Base-by-base conservation (phyloP, 352 stramenopile species). In the Globisporangium carolinianum region DNA sequence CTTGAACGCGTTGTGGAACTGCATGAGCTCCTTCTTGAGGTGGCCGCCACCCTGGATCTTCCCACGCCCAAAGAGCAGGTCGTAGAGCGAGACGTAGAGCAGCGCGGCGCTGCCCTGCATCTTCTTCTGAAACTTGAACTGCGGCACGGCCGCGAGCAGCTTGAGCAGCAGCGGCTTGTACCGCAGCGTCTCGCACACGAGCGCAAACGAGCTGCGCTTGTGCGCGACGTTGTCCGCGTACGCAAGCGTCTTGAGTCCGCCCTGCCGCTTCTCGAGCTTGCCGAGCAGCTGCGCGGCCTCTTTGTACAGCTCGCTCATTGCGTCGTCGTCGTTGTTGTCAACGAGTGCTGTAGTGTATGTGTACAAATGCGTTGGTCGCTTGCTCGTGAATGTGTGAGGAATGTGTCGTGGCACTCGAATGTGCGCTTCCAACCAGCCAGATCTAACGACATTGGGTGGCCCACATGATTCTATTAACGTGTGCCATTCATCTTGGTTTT, bases 21-120 rank as follows among this genome's bases (percentile, higher is more conserved):
- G 70, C 65, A 92, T 72, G 11, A 97, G 73, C 58, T 86, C 76
- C 58, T 93, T 92, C 71, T 97, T 97, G 24, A 97, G 66, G 64
- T 83, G 79, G 3, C 88, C 88, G 37, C 88, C 85, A 51, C 88
- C 87, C 62, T 95, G 83, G 47, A 97, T 92, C 67, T 90, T 94
- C 35, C 86, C 61, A 0, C 81, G 70, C 1, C 87, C 87, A 49
- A 95, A 95, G 4, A 97, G 68, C 41, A 95, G 62, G 59, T 96
- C 88, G 65, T 96, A 96, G 14, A 96, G 74, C 50, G 86, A 86
- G 43, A 95, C 73, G 43, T 89, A 82, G 42, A 94, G 71, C 58
- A 96, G 72, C 49, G 77, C 72, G 42, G 74, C 72, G 47, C 66
- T 49, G 24, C 65, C 53, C 65, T 86, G 79, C 51, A 74, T 55